Evolutionary conservation across 192 early-diverging fungal species (phyloP), one percentile per base, ranked within the genome.

Genomic region (Backusella tuberculispora): DNA sequence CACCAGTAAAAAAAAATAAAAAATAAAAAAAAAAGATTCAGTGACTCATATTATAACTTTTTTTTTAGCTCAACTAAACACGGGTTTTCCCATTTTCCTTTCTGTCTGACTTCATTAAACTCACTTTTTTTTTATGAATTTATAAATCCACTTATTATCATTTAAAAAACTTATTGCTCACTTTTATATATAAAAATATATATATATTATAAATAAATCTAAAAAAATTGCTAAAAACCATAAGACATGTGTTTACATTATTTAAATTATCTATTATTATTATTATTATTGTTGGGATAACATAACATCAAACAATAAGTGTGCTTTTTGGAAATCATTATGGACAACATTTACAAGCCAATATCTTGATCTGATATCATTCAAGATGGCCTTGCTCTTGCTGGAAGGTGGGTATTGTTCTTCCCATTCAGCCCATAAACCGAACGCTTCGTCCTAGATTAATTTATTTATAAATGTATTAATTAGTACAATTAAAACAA

Each of bases 301-400:
- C 43, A 87, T 74, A n/a, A 86, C 74, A 50, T 85, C 79, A 73
- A 83, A 88, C n/a, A 88, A 71, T 17, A 71, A 74, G 14, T 83
- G 72, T 41, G 83, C 76, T 29, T 83, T 73, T 65, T 88, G 83
- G 77, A 86, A 92, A 78, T 96, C 88, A 78, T 95, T 95, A 83
- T 96, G 88, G 0, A 95, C 94, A 10, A 96, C 84, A 75, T 94
- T 95, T 63, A 94, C 84, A 65, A 96, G 81, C 88, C 89, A 95
- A 75, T 86, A 93, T 37, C 81, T 78, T 53, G 88, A 86, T n/a
- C 83, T 80, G 45, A 95, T 83, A 53, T 84, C 74, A 66, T 85
- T 72, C 48, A 99, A 88, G 74, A 95, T 74, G 78, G 83, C 76
- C 64, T 78, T 79, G 9, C 88, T 85, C 2, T 81, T 74, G n/a